A percentile compares a stretch with the other conserved stretches of the same genome.
Conservation (phyloP, 352 stramenopile species). For the Phytophthora foliorum region DNA sequence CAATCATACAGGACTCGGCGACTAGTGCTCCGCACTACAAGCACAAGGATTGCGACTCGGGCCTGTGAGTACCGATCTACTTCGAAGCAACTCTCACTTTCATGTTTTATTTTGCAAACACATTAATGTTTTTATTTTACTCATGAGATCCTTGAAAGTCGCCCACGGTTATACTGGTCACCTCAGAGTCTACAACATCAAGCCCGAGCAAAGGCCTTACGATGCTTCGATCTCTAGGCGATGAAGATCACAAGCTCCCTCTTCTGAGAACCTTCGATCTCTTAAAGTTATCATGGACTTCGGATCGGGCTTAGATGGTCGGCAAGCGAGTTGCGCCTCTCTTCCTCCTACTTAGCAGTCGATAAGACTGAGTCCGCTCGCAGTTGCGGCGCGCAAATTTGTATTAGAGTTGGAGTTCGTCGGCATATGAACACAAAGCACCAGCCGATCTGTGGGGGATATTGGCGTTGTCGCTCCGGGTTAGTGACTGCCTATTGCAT, state of each 20-base stretch:
- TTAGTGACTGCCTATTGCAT: conserved; percentile 8
- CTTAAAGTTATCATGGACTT: too few relatives aligned
- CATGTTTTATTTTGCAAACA: neutral
- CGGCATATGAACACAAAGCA: conserved; percentile 14
- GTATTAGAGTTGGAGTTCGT: neutral
- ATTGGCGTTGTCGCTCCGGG: neutral
- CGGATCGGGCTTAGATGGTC: too few relatives aligned
- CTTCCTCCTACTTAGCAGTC: too few relatives aligned
- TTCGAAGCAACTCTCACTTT: neutral
- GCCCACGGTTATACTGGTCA: too few relatives aligned
- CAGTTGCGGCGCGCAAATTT: neutral
- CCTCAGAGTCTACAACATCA: too few relatives aligned
- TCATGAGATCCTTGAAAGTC: neutral
- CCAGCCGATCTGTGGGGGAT: conserved; percentile 1
- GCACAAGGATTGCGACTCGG: conserved; percentile 21
- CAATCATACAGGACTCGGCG: neutral
- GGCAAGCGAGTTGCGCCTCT: too few relatives aligned
- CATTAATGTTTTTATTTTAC: neutral
- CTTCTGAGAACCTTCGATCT: too few relatives aligned
- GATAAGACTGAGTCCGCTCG: conserved; percentile 20
- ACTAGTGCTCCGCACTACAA: neutral
- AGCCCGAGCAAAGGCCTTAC: too few relatives aligned
- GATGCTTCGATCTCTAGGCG: too few relatives aligned
- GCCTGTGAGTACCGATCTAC: conserved; percentile 4
- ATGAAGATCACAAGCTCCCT: too few relatives aligned